These are phyloP conservation scores for Zygosaccharomyces pseudobailii DNA, from an alignment of 1,139 yeast species.

Conservation along the genomic window DNA sequence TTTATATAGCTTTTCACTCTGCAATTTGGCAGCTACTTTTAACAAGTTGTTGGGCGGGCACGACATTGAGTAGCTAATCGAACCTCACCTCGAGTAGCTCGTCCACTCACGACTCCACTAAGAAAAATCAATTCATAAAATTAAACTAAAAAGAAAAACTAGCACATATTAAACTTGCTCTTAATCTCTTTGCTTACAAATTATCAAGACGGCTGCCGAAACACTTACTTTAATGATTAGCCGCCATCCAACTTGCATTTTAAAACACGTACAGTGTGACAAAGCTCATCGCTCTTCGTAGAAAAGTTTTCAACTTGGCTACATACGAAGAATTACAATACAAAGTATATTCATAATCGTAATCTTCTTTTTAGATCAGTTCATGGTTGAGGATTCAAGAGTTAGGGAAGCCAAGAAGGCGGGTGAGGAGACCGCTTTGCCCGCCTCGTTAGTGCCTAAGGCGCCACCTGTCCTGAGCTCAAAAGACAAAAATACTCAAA, in stretches of 20 bases:
- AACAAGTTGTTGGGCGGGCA: too few species aligned
- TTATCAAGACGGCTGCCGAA: too few species aligned
- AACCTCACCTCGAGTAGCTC: too few species aligned
- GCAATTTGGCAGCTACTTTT: too few species aligned
- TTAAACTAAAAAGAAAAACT: too few species aligned
- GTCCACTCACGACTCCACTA: too few species aligned
- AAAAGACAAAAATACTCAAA: slow-evolving; percentile 74
- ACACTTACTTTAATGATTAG: too few species aligned
- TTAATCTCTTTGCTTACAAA: too few species aligned
- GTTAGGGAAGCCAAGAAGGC: slow-evolving; percentile 40
- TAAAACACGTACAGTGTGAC: slow-evolving; percentile 1
- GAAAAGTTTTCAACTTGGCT: slow-evolving; percentile 10
- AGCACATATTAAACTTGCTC: too few species aligned
- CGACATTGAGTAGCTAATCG: too few species aligned
- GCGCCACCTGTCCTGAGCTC: slow-evolving; percentile 80
- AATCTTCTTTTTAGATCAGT: neutral
- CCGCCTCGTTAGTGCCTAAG: slow-evolving; percentile 74
- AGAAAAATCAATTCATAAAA: too few species aligned
- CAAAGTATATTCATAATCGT: neutral
- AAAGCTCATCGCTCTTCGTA: neutral
- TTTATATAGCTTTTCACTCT: too few species aligned
- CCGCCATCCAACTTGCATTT: neutral
- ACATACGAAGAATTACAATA: neutral
- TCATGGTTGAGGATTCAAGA: slow-evolving; percentile 44
- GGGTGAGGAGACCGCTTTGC: slow-evolving; percentile 43